Base-by-base conservation (phyloP, 805 yeast species). In the Sungouiella thailandica region DNA sequence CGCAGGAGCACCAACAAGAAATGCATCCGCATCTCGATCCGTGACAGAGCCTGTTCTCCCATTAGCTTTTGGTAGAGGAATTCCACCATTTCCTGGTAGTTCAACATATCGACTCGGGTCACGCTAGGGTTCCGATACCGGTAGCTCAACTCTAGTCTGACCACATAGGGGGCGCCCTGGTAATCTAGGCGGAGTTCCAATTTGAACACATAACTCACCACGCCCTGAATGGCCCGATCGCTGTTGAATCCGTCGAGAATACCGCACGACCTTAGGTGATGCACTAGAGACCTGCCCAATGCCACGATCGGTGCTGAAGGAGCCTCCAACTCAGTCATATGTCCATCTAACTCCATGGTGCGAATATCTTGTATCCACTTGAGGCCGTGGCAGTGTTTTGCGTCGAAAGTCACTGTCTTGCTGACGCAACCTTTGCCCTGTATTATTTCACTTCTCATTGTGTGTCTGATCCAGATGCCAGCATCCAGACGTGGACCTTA, bases 271-370 rank as follows among this genome's bases (percentile, higher is more conserved):
- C 40, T 19, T 22, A 46, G 26, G 18, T 44, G 50, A 17, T 32
- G 29, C 5, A 37, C 22, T n/a, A 46, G 34, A 2, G 47, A 44
- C 20, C 50, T 25, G 6, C 47, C 46, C 3, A 46, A 20, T 15
- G 35, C 38, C 6, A 44, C 44, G 4, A 28, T 23, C 2, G 46
- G 48, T 8, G 24, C 33, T 11, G 28, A 28, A 5, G 44, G 37
- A 2, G 43, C 28, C 29, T 44, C 47, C 35, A 44, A 28, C 7
- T 24, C 35, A 7, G 44, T 33, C 20, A 30, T 34, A 14, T 33
- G 35, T 17, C 34, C 32, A 25, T 40, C 43, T 13, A 34, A 31
- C 4, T 39, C 43, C n/a, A 37, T 31, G 9, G 31, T 26, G 5
- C 31, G 31, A 3, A 41, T 20, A 13, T 43, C 35, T 8, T 31